Base-by-base conservation (phyloP, 768 basidiomycete genomes). In the Amanita rubescens region DNA sequence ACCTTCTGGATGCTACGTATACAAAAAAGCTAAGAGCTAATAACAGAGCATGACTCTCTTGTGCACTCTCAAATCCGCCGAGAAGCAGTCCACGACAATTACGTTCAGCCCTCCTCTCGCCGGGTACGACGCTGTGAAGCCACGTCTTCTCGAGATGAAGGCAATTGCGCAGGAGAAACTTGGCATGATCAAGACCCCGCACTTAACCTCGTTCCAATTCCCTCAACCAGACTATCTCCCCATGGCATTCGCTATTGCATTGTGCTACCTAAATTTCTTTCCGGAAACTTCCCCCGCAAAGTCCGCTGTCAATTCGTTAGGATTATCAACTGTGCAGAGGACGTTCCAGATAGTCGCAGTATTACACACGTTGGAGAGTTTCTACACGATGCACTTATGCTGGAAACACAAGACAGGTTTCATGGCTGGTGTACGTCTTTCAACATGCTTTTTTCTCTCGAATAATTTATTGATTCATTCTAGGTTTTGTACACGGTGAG, bases 91-190 rank as follows among this genome's bases (percentile, higher is more conserved):
- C 8, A 78, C 84, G 0, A 65, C 62, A 3, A 75, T 92, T 17
- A 65, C 70, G 4, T 81, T 93, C 44, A 79, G 87, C 19, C 90
- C 90, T 0, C 87, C 85, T 2, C 70, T 93, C 27, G 59, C 70
- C 3, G 82, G 84, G 0, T 91, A 91, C 61, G 85, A 88, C 1
- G 89, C 90, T 33, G 88, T 92, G 22, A 90, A 90, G 62, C 87
- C 87, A 2, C 80, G 90, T 8, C 65, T 92, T 20, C 68, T 91
- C 19, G 74, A 80, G 52, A 92, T 91, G 90, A 90, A 89, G 62
- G 81, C 81, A 0, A 74, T 87, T 22, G 86, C 90, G 0, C 86
- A 91, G 62, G 87, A 87, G 62, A 76, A 80, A 1, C 75, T 92
- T 15, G 89, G 90, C 24, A 89, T 87, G 85, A 80, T 81, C 38